Conservation (phyloP, 495 filamentous ascomycete species). For the Trichocladium antarcticum region DNA sequence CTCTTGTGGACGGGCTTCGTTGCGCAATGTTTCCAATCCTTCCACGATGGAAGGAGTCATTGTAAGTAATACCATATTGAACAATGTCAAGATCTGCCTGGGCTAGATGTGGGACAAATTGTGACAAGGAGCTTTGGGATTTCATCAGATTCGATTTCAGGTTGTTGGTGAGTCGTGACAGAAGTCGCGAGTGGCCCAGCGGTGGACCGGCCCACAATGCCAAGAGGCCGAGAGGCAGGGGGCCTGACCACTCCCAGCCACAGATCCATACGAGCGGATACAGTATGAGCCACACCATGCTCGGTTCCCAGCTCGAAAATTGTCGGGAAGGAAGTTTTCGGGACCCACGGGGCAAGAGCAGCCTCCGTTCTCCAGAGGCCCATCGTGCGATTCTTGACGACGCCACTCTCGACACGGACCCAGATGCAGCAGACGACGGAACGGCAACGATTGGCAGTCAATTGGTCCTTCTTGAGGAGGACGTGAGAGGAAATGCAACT, state of each 20-base stretch:
- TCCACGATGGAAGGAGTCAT: slow-evolving; percentile 60
- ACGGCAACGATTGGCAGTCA: slow-evolving; percentile 16
- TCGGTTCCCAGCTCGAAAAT: slow-evolving; percentile 11
- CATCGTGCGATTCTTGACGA: neutral
- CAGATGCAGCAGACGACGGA: slow-evolving; percentile 16
- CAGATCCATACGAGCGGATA: too few species aligned
- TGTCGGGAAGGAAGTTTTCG: slow-evolving; percentile 24
- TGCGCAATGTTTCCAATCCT: slow-evolving; percentile 39
- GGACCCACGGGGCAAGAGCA: slow-evolving; percentile 10
- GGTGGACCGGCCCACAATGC: too few species aligned
- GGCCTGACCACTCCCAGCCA: slow-evolving; percentile 3
- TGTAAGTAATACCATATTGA: slow-evolving; percentile 66
- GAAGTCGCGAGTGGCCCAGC: too few species aligned
- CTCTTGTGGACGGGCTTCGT: slow-evolving; percentile 12
- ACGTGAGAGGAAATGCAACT: slow-evolving; percentile 29
- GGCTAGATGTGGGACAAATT: neutral
- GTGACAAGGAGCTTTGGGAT: neutral
- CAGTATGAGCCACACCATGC: neutral
- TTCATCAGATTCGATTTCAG: neutral
- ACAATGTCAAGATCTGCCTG: neutral
- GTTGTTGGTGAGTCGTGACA: neutral
- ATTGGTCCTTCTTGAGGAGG: slow-evolving; percentile 20
- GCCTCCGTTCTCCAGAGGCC: neutral
- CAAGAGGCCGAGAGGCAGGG: too few species aligned
- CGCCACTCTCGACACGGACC: neutral